Base-by-base conservation (phyloP, 2,329 filamentous ascomycete species). In the Colletotrichum phormii region DNA sequence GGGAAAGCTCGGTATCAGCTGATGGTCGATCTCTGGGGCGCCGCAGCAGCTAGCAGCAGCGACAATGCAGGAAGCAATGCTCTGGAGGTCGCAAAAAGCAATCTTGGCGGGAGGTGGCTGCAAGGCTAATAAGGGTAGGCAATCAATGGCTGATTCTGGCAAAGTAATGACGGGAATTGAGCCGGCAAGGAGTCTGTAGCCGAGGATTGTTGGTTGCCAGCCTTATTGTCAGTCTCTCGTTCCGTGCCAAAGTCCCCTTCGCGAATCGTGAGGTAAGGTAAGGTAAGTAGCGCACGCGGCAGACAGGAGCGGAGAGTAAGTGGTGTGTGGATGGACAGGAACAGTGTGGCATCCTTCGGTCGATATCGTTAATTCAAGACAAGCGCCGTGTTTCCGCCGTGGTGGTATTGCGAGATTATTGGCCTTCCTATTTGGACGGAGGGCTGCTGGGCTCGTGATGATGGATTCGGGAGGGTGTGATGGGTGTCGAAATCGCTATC, bases 351-450 rank as follows among this genome's bases (percentile, higher is more conserved):
- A 73, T 37, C 57, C 71, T 49, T 73, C 66, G 66, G 66, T 13
- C 53, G 15, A 55, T 61, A 24, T 73, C 49, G 57, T 73, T 70
- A 35, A 60, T 59, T 67, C 51, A 58, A 74, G 71, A 72, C 71
- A 73, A 73, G 71, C 71, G 67, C 61, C 70, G 57, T 31, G 71
- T 46, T 51, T 63, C 73, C 73, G 62, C 61, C 71, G 70, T 57
- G 65, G 65, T 73, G 73, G 70, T 69, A 73, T 73, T 66, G 73
- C 51, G 62, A 70, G 63, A 71, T 67, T 71, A 69, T 69, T 69
- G 67, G 74, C 74, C 74, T 75, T 75, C 74, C 74, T 75, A 60
- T 72, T 72, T 67, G 15, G 72, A 75, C 51, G 22, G 51, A 63
- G 49, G 72, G 58, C 65, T 71, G 46, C 64, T 51, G 60, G 55